These are phyloP conservation scores for Ceratonia siliqua DNA, from an alignment of 306 rosid species.

Conservation along the genomic window DNA sequence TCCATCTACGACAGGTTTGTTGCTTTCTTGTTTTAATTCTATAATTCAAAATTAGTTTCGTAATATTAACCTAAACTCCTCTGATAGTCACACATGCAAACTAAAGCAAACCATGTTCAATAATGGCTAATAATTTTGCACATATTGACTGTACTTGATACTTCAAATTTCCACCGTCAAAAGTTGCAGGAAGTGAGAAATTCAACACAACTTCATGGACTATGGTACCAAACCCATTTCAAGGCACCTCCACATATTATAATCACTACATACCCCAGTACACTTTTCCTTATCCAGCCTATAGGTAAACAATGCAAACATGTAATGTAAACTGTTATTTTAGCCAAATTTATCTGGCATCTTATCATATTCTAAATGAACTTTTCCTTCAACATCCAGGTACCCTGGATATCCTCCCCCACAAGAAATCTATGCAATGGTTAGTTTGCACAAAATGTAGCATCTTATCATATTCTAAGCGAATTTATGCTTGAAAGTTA, in stretches of 20 bases:
- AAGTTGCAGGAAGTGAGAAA: constrained; percentile 44
- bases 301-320: constrained; percentile 44
- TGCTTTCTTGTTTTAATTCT: neutral
- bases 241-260: constrained; percentile 44
- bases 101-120: neutral
- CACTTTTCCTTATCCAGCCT: constrained; percentile 38
- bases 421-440: constrained; percentile 53
- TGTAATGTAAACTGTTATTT: neutral
- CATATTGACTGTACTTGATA: neutral
- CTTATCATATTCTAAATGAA: constrained; percentile 25
- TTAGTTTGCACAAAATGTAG: constrained; percentile 39
- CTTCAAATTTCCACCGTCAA: neutral
- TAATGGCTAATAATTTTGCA: constrained; percentile 24
- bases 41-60: neutral
- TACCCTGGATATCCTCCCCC: constrained; percentile 51
- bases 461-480: no score
- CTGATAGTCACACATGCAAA: constrained; percentile 18
- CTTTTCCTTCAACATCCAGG: constrained; percentile 43
- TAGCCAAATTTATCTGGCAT: constrained; percentile 7
- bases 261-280: constrained; percentile 54
- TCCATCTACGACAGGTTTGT: constrained; percentile 41
- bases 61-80: neutral
- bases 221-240: constrained; percentile 37
- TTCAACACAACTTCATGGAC: constrained; percentile 47
- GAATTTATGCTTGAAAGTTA: neutral